Evolutionary conservation across 768 basidiomycete genomes (phyloP), one percentile per base, ranked within the genome.

Genomic region (Hygrocybe punicea): DNA sequence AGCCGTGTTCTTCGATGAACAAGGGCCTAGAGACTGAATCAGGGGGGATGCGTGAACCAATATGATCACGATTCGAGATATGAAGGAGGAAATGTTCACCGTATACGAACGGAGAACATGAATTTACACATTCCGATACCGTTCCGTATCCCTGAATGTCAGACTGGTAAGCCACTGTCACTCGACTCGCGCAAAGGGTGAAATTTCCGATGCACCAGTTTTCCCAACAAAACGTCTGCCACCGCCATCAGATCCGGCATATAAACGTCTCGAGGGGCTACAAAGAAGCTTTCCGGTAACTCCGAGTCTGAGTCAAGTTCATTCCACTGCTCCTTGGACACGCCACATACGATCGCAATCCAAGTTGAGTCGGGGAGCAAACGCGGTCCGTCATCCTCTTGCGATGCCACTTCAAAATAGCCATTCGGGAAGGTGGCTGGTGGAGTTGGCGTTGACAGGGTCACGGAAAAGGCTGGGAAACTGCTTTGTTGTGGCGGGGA

Each of bases 321-420:
- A 33, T 71, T 73, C 76, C 80, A 80, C 62, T 79, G 78, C 55
- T 78, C 80, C 58, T 84, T 84, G 19, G 85, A 78, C 33, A 87
- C 82, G 4, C 89, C 89, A 63, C 89, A 91, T 6, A 92, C 84
- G 50, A 91, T 76, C 3, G 89, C 88, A 56, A 91, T 88, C 89
- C 90, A 91, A 5, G 81, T 79, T 6, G 72, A 73, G 52, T 85
- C 82, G 1, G 90, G 89, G 2, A 92, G 73, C 35, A 91, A 69
- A 19, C 73, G 69, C 2, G 74, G 69, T 17, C 67, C 62, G 6
- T 69, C 74, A 33, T 70, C 67, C 25, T 48, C 58, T 8, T 64
- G 59, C 2, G 68, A 63, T 7, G 63, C 48, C 34, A 56, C 39
- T 3, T 48, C 56, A 42, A 58, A 39, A 10, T 63, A 37, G 33